Evolutionary conservation across 495 filamentous ascomycete genomes (phyloP).

Genomic region (Hypoxylon fragiforme): DNA sequence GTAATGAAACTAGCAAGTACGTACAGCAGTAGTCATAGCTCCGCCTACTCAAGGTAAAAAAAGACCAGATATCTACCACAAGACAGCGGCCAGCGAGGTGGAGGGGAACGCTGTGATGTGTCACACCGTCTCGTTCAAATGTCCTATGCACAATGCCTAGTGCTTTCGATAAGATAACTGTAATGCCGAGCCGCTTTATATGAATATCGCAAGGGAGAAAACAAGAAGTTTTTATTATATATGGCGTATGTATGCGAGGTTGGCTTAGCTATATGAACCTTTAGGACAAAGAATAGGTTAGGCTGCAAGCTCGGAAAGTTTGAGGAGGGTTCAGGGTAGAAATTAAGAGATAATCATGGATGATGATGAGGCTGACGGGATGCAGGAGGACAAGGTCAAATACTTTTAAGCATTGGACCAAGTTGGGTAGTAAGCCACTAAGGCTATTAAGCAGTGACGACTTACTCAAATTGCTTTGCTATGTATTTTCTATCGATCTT

Average conservation of each 20-base stretch:
- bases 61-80: not conserved
- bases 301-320: conserved; percentile 7
- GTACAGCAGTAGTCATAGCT: conserved; percentile 29
- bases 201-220: conserved; percentile 1
- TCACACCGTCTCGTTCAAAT: conserved; percentile 3
- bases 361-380: conserved; percentile 2
- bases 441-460: conserved; percentile 13
- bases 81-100: not conserved
- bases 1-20: not conserved
- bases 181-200: conserved; percentile 1
- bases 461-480: conserved; percentile 12
- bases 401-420: not conserved
- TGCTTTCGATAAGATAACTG: conserved; percentile 6
- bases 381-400: not conserved
- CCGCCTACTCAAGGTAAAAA: not conserved
- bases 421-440: not conserved
- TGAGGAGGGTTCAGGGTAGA: not conserved
- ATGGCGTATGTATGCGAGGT: conserved; percentile 22
- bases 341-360: conserved; percentile 2
- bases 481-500: conserved; percentile 7
- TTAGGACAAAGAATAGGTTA: conserved; percentile 18
- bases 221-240: conserved; percentile 24
- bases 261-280: conserved; percentile 17
- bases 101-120: conserved; percentile 2
- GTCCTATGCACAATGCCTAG: not conserved